phyloP scores from a whole-genome alignment of 1,139 yeast genomes.

The Saccharomyces hybrid region DNA sequence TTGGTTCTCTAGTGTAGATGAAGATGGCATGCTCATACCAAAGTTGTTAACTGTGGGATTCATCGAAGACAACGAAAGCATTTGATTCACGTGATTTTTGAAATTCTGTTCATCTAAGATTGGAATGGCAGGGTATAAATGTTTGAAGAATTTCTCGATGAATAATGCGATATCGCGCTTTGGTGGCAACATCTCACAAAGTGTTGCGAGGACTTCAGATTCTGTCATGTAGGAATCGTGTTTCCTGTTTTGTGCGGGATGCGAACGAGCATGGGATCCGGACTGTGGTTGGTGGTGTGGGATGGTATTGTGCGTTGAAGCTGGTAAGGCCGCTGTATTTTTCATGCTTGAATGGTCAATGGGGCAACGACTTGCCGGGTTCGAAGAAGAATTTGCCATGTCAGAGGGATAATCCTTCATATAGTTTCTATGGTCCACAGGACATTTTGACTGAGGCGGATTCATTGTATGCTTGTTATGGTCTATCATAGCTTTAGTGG shows the following conservation, averaged over 20 bases:
- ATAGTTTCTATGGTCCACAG: slow-evolving; percentile 6
- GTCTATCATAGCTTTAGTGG: background rate
- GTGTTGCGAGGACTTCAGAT: slow-evolving; percentile 14
- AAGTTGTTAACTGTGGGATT: background rate
- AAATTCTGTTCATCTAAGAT: slow-evolving; percentile 41
- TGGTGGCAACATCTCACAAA: slow-evolving; percentile 35
- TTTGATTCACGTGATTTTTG: slow-evolving; percentile 21
- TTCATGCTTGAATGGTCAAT: background rate
- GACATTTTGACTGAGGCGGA: slow-evolving; percentile 6
- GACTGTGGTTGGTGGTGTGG: background rate
- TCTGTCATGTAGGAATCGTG: slow-evolving; percentile 4
- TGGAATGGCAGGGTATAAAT: slow-evolving; percentile 45
- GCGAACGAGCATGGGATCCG: background rate
- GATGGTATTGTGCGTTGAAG: background rate
- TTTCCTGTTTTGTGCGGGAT: background rate
- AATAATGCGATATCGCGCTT: slow-evolving; percentile 36
- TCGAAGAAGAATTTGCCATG: slow-evolving; percentile 4
- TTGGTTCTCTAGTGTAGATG: slow-evolving; percentile 5
- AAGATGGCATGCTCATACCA: slow-evolving; percentile 5
- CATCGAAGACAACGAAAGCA: slow-evolving; percentile 4
- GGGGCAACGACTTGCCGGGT: background rate
- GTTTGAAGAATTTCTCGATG: slow-evolving; percentile 38
- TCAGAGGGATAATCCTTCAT: background rate
- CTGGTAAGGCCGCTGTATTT: background rate
- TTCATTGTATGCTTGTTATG: slow-evolving; percentile 1